Evolutionary conservation across 2,329 filamentous ascomycete genomes (phyloP).

Genomic region (Escovopsis weberi): DNA sequence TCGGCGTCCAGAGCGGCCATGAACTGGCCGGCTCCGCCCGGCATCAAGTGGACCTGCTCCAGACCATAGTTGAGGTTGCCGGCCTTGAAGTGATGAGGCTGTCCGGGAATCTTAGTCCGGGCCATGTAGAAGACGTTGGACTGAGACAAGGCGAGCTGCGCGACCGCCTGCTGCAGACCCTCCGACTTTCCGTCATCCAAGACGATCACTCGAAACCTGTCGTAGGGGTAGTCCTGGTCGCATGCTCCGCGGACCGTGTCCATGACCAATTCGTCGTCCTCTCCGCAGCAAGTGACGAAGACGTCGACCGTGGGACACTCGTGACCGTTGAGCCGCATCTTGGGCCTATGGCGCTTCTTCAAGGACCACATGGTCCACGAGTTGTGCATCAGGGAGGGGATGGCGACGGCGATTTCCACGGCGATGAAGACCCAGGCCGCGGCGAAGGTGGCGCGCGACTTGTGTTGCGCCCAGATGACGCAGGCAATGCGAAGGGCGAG

Average conservation of each 20-base stretch:
- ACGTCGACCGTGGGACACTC: slow-evolving; percentile 40
- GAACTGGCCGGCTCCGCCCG: slow-evolving; percentile 40
- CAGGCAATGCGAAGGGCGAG: slow-evolving; percentile 36
- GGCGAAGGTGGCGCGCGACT: slow-evolving; percentile 24
- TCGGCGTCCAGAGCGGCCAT: slow-evolving; percentile 53
- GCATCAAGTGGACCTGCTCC: slow-evolving; percentile 32
- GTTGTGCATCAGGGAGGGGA: slow-evolving; percentile 42
- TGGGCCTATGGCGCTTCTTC: slow-evolving; percentile 37
- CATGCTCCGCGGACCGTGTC: slow-evolving; percentile 42
- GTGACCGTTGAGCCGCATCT: slow-evolving; percentile 34
- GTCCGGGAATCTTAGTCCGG: slow-evolving; percentile 31
- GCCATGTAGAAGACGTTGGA: slow-evolving; percentile 39
- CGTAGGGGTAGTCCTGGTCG: slow-evolving; percentile 37
- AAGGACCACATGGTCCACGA: slow-evolving; percentile 42
- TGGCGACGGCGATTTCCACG: slow-evolving; percentile 36
- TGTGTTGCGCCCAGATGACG: slow-evolving; percentile 34
- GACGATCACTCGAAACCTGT: slow-evolving; percentile 38
- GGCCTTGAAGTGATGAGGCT: slow-evolving; percentile 46
- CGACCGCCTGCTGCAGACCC: slow-evolving; percentile 25
- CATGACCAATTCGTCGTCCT: slow-evolving; percentile 39
- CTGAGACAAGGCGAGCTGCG: slow-evolving; percentile 23
- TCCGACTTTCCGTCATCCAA: slow-evolving; percentile 38
- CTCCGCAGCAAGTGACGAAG: slow-evolving; percentile 42
- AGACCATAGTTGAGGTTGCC: slow-evolving; percentile 49
- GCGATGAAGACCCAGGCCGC: slow-evolving; percentile 44